Evolutionary conservation across 129 eudicot genomes (phyloP).

Genomic region (Oenanthe sinensis): DNA sequence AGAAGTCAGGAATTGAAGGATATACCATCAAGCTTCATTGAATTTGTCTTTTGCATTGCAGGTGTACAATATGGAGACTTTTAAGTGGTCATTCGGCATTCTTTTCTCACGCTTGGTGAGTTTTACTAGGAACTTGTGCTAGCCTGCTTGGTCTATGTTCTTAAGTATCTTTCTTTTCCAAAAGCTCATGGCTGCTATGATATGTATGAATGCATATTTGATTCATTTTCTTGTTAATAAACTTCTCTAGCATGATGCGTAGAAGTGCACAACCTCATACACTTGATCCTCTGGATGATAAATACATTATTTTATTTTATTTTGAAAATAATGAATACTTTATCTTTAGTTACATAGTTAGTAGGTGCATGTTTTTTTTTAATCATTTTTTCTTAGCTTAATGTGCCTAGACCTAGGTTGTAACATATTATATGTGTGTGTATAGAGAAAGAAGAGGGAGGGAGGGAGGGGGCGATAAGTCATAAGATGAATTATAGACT

Average conservation of each 20-base stretch:
- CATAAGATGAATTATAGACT: neutral
- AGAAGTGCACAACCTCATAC: neutral
- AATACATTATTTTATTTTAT: too few species aligned
- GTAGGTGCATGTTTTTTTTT: neutral
- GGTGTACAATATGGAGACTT: conserved; percentile 86
- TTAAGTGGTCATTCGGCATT: conserved; percentile 95
- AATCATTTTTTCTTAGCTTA: neutral
- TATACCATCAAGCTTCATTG: conserved; percentile 3
- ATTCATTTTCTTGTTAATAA: neutral
- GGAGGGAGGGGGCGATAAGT: neutral
- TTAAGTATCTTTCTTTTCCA: neutral
- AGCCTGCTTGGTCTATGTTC: neutral
- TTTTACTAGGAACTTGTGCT: neutral
- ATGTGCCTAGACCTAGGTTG: neutral
- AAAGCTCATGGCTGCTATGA: neutral
- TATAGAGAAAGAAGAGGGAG: neutral
- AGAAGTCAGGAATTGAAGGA: too few species aligned
- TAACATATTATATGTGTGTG: neutral
- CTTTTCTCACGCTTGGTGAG: conserved; percentile 96
- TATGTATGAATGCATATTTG: neutral
- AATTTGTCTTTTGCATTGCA: conserved; percentile 22
- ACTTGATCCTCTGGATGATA: neutral
- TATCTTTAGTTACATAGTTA: neutral
- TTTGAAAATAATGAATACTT: too few species aligned
- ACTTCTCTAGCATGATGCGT: neutral